These are phyloP conservation scores for Hippophae tibetana DNA, from an alignment of 306 rosid genomes.

Conservation along the genomic window DNA sequence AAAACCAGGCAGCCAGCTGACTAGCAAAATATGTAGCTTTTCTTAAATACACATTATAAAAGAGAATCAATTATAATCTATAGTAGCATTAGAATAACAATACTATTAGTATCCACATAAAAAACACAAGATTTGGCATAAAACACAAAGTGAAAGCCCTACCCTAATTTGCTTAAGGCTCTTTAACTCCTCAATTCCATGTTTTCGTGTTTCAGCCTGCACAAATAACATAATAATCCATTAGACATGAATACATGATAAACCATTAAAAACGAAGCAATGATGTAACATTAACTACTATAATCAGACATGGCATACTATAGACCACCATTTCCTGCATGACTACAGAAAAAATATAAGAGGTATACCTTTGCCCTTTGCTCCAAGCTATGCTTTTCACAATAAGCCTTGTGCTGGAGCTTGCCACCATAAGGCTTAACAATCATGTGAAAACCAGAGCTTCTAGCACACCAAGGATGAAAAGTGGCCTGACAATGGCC, in stretches of 20 bases:
- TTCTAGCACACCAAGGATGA: constrained; percentile 92
- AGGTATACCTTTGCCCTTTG: constrained; percentile 76
- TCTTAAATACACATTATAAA: too few species aligned
- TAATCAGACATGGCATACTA: constrained; percentile 9
- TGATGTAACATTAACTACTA: not conserved
- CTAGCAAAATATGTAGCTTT: too few species aligned
- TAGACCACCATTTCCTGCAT: constrained; percentile 1
- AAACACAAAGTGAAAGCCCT: constrained; percentile 14
- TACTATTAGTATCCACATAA: not conserved
- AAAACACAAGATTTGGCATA: not conserved
- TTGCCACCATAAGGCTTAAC: constrained; percentile 61
- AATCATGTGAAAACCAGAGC: constrained; percentile 64
- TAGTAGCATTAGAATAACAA: too few species aligned
- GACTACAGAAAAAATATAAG: constrained; percentile 3
- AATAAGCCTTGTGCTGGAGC: constrained; percentile 86
- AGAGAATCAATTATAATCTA: too few species aligned
- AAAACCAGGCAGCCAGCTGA: too few species aligned
- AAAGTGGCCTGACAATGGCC: constrained; percentile 82
- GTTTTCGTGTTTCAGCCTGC: constrained; percentile 84
- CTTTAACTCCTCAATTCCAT: constrained; percentile 84
- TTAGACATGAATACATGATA: not conserved
- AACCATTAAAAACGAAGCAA: not conserved
- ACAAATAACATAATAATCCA: constrained; percentile 2
- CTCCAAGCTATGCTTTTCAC: constrained; percentile 86
- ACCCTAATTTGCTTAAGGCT: constrained; percentile 81